Conservation (phyloP, 2,329 filamentous ascomycete species). For the Leptodontidium sp. region DNA sequence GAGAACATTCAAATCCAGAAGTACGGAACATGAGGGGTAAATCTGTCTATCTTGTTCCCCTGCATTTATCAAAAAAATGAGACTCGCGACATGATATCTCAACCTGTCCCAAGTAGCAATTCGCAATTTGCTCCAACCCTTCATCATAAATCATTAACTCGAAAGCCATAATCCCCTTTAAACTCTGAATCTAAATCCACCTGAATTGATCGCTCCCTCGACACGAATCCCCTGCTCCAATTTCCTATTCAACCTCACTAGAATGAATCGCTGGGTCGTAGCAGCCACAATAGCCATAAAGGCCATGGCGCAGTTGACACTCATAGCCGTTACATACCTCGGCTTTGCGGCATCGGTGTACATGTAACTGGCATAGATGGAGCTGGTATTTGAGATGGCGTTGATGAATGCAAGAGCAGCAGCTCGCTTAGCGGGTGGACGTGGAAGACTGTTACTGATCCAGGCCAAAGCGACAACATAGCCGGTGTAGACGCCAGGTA, state of each 20-base stretch:
- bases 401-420: conserved; percentile 81
- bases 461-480: conserved; percentile 74
- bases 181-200: conserved; percentile 72
- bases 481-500: conserved; percentile 68
- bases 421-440: conserved; percentile 69
- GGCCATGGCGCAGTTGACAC: conserved; percentile 72
- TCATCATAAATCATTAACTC: conserved; percentile 52
- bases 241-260: conserved; percentile 73
- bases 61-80: too few relatives aligned
- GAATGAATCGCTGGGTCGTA: conserved; percentile 66
- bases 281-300: conserved; percentile 71
- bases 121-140: not conserved
- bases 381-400: conserved; percentile 71
- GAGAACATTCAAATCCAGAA: too few relatives aligned
- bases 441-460: conserved; percentile 79
- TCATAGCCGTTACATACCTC: conserved; percentile 59
- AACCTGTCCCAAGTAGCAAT: not conserved
- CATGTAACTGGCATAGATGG: conserved; percentile 76
- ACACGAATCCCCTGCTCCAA: conserved; percentile 66
- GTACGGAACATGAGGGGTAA: too few relatives aligned
- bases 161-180: conserved; percentile 44
- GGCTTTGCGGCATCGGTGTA: conserved; percentile 59
- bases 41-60: too few relatives aligned
- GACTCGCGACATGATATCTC: not conserved
- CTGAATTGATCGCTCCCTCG: conserved; percentile 60